phyloP scores from a whole-genome alignment of 805 yeast species.

The Alloascoidea hylecoeti region DNA sequence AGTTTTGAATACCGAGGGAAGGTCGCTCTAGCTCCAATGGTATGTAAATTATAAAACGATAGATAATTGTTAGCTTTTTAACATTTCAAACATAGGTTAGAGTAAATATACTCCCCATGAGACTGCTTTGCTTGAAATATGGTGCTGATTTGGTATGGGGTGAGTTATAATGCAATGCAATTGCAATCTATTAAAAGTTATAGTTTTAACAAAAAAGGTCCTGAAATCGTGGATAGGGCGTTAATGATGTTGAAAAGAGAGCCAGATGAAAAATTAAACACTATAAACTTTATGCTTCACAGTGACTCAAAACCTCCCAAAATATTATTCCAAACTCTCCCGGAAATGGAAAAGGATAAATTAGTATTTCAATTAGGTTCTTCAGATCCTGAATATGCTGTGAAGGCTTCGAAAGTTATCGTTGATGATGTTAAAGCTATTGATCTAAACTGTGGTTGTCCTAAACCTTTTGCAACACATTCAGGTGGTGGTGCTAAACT shows the following conservation, averaged over 20 bases:
- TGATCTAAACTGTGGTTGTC: constrained; percentile 94
- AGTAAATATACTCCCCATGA: constrained; percentile 85
- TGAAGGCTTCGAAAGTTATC: constrained; percentile 70
- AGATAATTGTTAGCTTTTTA: not conserved
- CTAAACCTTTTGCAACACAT: constrained; percentile 88
- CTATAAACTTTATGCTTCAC: constrained; percentile 20
- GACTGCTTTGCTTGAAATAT: constrained; percentile 62
- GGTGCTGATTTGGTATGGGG: constrained; percentile 97
- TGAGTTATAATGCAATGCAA: constrained; percentile 8
- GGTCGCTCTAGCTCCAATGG: constrained; percentile 87
- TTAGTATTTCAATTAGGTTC: constrained; percentile 89
- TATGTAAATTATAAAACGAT: constrained; percentile 5
- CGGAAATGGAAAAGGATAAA: constrained; percentile 43
- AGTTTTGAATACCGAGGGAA: constrained; percentile 1
- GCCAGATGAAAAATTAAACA: constrained; percentile 28
- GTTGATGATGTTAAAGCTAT: constrained; percentile 84
- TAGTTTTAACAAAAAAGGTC: constrained; percentile 21
- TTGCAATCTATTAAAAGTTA: not conserved
- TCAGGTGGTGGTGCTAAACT: constrained; percentile 98
- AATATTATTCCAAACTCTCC: constrained; percentile 62
- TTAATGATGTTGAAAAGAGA: constrained; percentile 55
- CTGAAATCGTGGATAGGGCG: constrained; percentile 86
- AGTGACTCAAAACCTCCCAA: constrained; percentile 30
- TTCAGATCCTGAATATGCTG: constrained; percentile 71
- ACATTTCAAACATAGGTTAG: constrained; percentile 32